Base-by-base conservation (phyloP, 495 filamentous ascomycete species). In the Aspergillus nidulans region DNA sequence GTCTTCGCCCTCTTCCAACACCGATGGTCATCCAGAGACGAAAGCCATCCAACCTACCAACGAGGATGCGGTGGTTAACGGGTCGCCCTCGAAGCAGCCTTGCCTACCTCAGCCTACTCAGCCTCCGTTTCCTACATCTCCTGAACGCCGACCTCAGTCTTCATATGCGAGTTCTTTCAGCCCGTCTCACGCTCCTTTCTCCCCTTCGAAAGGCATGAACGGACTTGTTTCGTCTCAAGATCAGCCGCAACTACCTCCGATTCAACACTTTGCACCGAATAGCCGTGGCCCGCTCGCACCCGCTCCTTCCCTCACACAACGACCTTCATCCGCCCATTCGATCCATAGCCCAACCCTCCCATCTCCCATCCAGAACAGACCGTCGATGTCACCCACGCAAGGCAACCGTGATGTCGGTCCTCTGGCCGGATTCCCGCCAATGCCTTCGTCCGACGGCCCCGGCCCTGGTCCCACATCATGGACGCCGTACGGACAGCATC, bases 381-480 rank as follows among this genome's bases (percentile, higher is more conserved):
- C 74, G 1, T 73, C 77, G 1, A 74, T 80, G 70, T 80, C 78
- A 13, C 78, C 77, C 9, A 77, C 73, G 5, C 77, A 81, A 53
- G 74, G 71, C 10, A 74, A 73, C 56, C 72, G 52, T 23, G 74
- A 78, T 19, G 75, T 78, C 38, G 74, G 75, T 5, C 75, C 71
- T 50, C 63, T 78, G 8, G 75, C 71, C 16, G 75, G 75, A 7
- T 71, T 78, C 41, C 72, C 72, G n/a, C 59, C 61, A 10, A 49
- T 61, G 6, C 60, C 57, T 23, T 39, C 68, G 6, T 59, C 64
- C 12, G 70, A 74, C 30, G 67, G 63, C 24, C 56, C 69, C 1
- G 36, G 1, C 36, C 30, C 30, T 2, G 36, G 13, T 39, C 36
- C 36, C 4, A 44, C 59, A 1, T 62, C 69, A 13, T 70, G 69